Base-by-base conservation (phyloP, 768 basidiomycete species). In the Porphyrellus cyaneotinctus region DNA sequence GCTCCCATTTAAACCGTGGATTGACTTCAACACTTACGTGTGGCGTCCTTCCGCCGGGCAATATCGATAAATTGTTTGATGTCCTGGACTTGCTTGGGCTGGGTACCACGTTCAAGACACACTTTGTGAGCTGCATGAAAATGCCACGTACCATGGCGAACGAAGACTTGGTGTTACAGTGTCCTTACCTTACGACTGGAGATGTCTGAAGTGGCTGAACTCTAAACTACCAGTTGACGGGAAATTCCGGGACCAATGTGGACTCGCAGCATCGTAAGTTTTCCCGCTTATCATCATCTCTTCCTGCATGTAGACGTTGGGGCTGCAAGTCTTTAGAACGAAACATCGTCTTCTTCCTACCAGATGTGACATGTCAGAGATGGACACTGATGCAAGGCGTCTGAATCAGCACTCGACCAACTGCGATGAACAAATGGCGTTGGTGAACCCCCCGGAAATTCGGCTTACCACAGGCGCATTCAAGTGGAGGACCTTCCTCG, bases 1-100 rank as follows among this genome's bases (percentile, higher is more conserved):
- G 24, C 18, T 53, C 31, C 24, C 7, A 17, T 17, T 53, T 28
- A 24, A 9, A 18, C 18, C 12, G 4, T 30, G n/a, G 18, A 32
- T 11, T 3, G 17, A n/a, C 14, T 24, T 17, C 15, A 23, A 38
- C 35, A 87, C 95, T 73, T 69, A 97, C 95, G 85, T 55, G 83
- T 84, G 60, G 97, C 97, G 83, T 97, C 95, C 83, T 93, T 95
- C 78, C 95, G 85, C 79, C 87, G 85, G 51, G 95, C 87, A 72
- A 95, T 91, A 78, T 93, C 88, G 74, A 98, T 90, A 79, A 98
- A 97, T 74, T 91, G 81, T 80, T 98, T 99, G 82, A 98, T 97
- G 75, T 98, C 95, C 65, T 82, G 80, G 78, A 99, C 86, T 84
- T 97, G 91, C 78, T 97, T 94, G 56, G 95, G 94, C 95, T 97